These are phyloP conservation scores for Ulvella scutata DNA, from an alignment of 139 green algal genomes.

Conservation along the genomic window DNA sequence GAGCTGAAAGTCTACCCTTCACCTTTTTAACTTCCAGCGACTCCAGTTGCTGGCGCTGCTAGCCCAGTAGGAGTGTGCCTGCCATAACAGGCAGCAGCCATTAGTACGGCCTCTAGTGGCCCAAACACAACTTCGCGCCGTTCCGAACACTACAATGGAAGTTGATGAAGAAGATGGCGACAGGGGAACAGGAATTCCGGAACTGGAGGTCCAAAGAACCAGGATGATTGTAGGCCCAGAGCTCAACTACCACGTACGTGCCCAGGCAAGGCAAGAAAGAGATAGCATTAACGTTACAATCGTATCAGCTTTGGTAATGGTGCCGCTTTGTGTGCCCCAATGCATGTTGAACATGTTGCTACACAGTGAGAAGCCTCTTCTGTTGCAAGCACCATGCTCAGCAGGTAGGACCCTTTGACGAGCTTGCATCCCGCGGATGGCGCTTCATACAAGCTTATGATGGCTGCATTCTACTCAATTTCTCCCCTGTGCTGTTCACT, in stretches of 20 bases:
- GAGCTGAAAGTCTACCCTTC: too few species aligned
- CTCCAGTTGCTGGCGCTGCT: background rate
- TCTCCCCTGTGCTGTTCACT: too few species aligned
- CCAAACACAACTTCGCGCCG: background rate
- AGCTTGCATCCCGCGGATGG: too few species aligned
- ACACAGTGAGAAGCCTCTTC: background rate
- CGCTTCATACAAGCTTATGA: too few species aligned
- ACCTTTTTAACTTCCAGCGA: too few species aligned
- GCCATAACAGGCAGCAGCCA: background rate
- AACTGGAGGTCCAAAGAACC: constrained; percentile 36
- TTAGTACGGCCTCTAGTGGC: background rate
- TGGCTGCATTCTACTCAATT: too few species aligned
- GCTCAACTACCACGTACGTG: constrained; percentile 58
- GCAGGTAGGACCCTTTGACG: too few species aligned
- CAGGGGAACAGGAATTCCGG: constrained; percentile 18
- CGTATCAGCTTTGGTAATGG: background rate
- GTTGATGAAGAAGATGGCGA: constrained; percentile 12
- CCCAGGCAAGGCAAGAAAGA: background rate
- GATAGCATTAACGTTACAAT: background rate
- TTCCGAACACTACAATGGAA: background rate
- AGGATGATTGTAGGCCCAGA: constrained; percentile 50
- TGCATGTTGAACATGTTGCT: background rate
- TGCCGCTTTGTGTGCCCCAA: background rate
- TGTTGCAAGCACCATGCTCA: too few species aligned
- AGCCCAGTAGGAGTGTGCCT: background rate